These are phyloP conservation scores for Phytophthora hibernalis DNA, from an alignment of 352 stramenopile species.

Conservation along the genomic window DNA sequence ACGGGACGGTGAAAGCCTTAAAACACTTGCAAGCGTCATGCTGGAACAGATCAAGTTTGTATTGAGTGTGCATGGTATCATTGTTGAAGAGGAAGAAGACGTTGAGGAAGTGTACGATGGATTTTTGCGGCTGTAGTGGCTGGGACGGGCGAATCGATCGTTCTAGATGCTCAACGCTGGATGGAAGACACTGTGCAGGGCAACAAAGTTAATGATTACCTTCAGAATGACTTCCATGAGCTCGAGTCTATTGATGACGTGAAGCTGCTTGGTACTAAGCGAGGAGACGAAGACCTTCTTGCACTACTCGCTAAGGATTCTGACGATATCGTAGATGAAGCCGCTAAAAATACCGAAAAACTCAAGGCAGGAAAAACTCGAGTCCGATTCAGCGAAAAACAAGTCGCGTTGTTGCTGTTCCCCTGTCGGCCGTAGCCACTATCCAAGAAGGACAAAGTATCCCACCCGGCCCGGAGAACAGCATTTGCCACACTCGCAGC, in stretches of 20 bases:
- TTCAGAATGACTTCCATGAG: constrained; percentile 75
- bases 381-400: constrained; percentile 48
- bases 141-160: constrained; percentile 60
- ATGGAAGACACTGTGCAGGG: constrained; percentile 54
- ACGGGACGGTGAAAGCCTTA: constrained; percentile 73
- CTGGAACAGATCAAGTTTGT: constrained; percentile 76
- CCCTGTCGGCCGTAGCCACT: not conserved
- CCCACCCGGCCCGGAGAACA: constrained; percentile 14
- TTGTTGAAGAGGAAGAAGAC: constrained; percentile 68
- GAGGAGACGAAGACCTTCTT: constrained; percentile 70
- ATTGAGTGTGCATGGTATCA: constrained; percentile 60
- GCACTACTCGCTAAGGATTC: constrained; percentile 55
- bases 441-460: constrained; percentile 5
- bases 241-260: constrained; percentile 67
- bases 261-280: constrained; percentile 44
- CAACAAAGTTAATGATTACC: constrained; percentile 50
- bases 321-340: constrained; percentile 28
- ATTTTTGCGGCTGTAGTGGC: constrained; percentile 66
- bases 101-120: constrained; percentile 70
- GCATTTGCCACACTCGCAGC: not conserved
- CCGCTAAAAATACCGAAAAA: not conserved
- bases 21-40: constrained; percentile 58
- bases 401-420: constrained; percentile 26
- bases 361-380: constrained; percentile 23
- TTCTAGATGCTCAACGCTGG: constrained; percentile 73